Evolutionary conservation across 306 rosid species (phyloP), one percentile per base, ranked within the genome.

Genomic region (Pterocarpus macrocarpus): DNA sequence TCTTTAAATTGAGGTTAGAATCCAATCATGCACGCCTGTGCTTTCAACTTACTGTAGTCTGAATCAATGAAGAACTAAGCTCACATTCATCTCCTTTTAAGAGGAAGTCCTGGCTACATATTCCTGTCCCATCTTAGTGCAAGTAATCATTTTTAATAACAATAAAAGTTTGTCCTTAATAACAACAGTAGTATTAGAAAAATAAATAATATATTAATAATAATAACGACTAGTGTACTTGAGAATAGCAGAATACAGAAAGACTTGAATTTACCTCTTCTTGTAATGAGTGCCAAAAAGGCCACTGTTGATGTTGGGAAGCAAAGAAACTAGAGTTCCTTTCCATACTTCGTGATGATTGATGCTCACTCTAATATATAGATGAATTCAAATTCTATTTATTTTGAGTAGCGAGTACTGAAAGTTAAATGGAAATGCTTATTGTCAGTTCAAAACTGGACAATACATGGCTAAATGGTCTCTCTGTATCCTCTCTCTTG

Each of bases 391-490:
- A 41, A 55, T 35, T 28, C 62, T 41, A 35, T 16, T 8, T 53
- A 7, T 55, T 36, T 52, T 49, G 17, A n/a, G 39, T 63, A 10
- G 10, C 14, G 33, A 64, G 39, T 62, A 5, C 30, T 13, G 2
- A 33, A 80, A 63, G 36, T 55, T 73, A 55, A 65, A 65, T 33
- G 71, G 33, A 17, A 43, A 33, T 45, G 65, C 41, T 76, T n/a
- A 43, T 34, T 81, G 50, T 32, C 34, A 59, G 67, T 69, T 64
- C 2, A 63, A 52, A 30, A 39, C 56, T 43, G 47, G 22, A 64
- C 12, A 55, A 32, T 53, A 71, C 52, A 28, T 10, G 55, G 47
- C 64, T 22, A 63, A 64, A 64, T 83, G 78, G 22, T 75, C 57
- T 77, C 44, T 77, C 49, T 75, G n/a, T 30, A 49, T 52, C 64